Base-by-base conservation (phyloP, 768 basidiomycete genomes). In the Tylopilus balloui region DNA sequence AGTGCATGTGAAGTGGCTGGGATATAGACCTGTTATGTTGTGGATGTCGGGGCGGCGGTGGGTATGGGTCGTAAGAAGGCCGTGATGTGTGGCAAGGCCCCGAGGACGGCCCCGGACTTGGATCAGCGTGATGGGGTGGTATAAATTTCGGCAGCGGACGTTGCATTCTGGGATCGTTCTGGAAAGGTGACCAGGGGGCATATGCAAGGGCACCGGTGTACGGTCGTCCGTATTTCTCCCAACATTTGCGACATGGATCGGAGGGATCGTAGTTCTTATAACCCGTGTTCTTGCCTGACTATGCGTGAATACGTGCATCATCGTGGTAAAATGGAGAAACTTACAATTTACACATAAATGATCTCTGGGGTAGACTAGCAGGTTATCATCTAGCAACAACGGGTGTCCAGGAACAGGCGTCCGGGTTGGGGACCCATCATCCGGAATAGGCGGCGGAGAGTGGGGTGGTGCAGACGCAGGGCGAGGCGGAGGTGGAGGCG, bases 231-330 rank as follows among this genome's bases (percentile, higher is more conserved):
- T 84, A 83, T 55, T 81, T 83, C 6, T 74, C 69, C 89, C 88
- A 92, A 69, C 90, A 92, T 48, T 77, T 78, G 50, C 73, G 71
- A 60, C 89, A 90, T 6, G 88, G 84, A 48, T 80, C 71, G 1
- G 72, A 61, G 0, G 86, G 85, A 63, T 90, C 86, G 31, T 69
- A 71, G 48, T 76, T 71, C 64, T 87, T 88, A 68, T 83, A 91
- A 3, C 89, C 88, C 1, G 77, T 79, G 63, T 92, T 91, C 32
- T 71, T 71, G 57, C 88, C 88, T 90, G 43, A 8, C 1, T 27
- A 10, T 15, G 15, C 8, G n/a, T 55, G 20, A 57, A 31, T 32
- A 40, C 9, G 25, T 8, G 15, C 3, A 5, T 11, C 8, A 4
- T 15, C 14, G 7, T 1, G 6, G 31, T 17, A 14, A 10, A 20